A percentile compares a stretch with the other conserved stretches of the same genome.
These are phyloP conservation scores for Syzygium malaccense DNA, from an alignment of 441 rosid genomes.

Conservation along the genomic window DNA sequence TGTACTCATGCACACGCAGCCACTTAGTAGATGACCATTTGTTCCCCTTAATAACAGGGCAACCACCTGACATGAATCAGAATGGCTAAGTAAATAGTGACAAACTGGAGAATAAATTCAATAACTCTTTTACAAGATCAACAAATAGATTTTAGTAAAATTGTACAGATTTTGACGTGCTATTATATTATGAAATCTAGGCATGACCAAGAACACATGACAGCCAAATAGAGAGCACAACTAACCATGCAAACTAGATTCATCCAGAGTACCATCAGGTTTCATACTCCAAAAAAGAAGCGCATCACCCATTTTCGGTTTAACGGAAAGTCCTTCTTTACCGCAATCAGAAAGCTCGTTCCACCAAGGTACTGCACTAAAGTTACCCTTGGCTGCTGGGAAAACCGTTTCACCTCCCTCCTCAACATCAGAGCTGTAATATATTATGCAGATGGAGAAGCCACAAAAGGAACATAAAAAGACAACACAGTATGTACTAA, in stretches of 20 bases:
- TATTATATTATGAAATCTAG: background rate
- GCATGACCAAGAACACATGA: background rate
- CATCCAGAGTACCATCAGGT: constrained; percentile 76
- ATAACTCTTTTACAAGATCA: background rate
- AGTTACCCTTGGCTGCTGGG: constrained; percentile 67
- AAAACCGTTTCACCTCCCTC: constrained; percentile 98
- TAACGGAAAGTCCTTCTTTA: constrained; percentile 71
- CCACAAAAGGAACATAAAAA: background rate
- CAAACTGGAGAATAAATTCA: background rate
- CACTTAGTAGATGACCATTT: constrained; percentile 5
- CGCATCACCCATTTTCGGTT: constrained; percentile 93
- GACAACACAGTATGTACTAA: background rate
- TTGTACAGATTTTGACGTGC: background rate
- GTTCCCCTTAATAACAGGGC: constrained; percentile 8
- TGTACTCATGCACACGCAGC: constrained; percentile 10
- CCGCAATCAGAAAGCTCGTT: constrained; percentile 84
- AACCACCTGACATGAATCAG: constrained; percentile 9
- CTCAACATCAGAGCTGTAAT: constrained; percentile 88
- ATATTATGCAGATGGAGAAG: constrained; percentile 2
- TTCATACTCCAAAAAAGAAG: constrained; percentile 92
- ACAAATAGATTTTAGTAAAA: background rate
- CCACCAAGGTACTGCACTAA: constrained; percentile 83
- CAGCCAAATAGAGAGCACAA: background rate
- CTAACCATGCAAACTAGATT: constrained; percentile 88
- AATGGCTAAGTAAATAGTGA: background rate